These are phyloP conservation scores for Rugosomyces carneus DNA, from an alignment of 1,284 basidiomycete genomes.

Conservation along the genomic window DNA sequence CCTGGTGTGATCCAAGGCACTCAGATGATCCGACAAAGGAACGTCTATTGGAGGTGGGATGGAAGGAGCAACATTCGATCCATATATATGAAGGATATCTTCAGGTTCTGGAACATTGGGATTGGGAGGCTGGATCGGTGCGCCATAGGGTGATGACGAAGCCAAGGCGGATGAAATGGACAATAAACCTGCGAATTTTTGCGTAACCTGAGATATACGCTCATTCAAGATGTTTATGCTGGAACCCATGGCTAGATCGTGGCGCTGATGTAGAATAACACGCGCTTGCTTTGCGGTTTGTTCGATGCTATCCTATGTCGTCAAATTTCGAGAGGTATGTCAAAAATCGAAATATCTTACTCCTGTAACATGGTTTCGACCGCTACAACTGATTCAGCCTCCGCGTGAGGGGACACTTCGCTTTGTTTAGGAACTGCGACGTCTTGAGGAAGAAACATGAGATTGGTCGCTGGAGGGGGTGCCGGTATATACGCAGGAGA, in stretches of 20 bases:
- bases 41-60: slow-evolving; percentile 21
- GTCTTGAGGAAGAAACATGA: slow-evolving; percentile 18
- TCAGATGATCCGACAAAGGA: slow-evolving; percentile 14
- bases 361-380: slow-evolving; percentile 27
- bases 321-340: slow-evolving; percentile 6
- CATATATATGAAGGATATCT: slow-evolving; percentile 15
- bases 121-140: slow-evolving; percentile 15
- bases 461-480: slow-evolving; percentile 8
- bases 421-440: slow-evolving; percentile 16
- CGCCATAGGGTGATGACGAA: slow-evolving; percentile 12
- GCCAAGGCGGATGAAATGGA: slow-evolving; percentile 19
- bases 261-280: slow-evolving; percentile 28
- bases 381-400: slow-evolving; percentile 24
- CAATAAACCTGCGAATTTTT: slow-evolving; percentile 30
- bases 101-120: slow-evolving; percentile 13
- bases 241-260: slow-evolving; percentile 26
- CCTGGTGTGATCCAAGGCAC: slow-evolving; percentile 38
- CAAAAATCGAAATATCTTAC: slow-evolving; percentile 18
- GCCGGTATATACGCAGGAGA: slow-evolving; percentile 15
- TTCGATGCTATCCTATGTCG: slow-evolving; percentile 29
- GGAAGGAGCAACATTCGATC: slow-evolving; percentile 13
- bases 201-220: slow-evolving; percentile 33
- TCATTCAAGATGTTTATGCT: slow-evolving; percentile 35
- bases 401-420: slow-evolving; percentile 17
- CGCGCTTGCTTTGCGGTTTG: slow-evolving; percentile 36